Evolutionary conservation across 352 stramenopile genomes (phyloP), one percentile per base, ranked within the genome.

Genomic region (Globisporangium emineosum): DNA sequence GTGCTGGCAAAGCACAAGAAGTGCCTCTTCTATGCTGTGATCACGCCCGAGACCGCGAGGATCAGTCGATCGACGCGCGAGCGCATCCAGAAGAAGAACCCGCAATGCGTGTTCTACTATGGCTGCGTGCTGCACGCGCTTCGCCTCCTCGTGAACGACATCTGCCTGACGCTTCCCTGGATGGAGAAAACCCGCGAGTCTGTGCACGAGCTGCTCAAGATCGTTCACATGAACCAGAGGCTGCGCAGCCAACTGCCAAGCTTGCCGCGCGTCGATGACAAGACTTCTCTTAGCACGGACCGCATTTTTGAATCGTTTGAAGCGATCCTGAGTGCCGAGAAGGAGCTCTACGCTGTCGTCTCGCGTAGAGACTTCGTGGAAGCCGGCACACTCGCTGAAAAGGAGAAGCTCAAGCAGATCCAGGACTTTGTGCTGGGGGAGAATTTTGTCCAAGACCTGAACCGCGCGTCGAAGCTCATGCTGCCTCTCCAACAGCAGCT

Each of bases 401-500:
- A 85, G n/a, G 73, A 77, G 37, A 76, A 73, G 19, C 67, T 79
- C 29, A 79, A 76, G 53, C 70, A 77, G 1, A 71, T 89, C 8
- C 82, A 89, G 67, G 78, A 89, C 56, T 91, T 91, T 53, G 75
- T 91, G 15, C 57, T 91, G 9, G 70, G 79, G 4, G 82, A 91
- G 40, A 77, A 71, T 0, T 91, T 89, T 62, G 61, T 85, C 5
- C 72, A 83, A 51, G 78, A 91, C 45, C 56, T 88, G 29, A 51
- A 71, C 15, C 87, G 88, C 59, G 71, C 82, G n/a, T 65, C 84
- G 32, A 81, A 73, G 52, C 71, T 89, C 15, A 53, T 91, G 17
- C 74, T 69, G 47, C 82, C 82, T 35, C 62, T 91, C 29, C 79
- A 91, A 43, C 68, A 83, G 27, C 72, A 89, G 9, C 62, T 91